Conservation (phyloP, 2,329 filamentous ascomycete genomes). For the Aspergillus oerlinghausenensis region DNA sequence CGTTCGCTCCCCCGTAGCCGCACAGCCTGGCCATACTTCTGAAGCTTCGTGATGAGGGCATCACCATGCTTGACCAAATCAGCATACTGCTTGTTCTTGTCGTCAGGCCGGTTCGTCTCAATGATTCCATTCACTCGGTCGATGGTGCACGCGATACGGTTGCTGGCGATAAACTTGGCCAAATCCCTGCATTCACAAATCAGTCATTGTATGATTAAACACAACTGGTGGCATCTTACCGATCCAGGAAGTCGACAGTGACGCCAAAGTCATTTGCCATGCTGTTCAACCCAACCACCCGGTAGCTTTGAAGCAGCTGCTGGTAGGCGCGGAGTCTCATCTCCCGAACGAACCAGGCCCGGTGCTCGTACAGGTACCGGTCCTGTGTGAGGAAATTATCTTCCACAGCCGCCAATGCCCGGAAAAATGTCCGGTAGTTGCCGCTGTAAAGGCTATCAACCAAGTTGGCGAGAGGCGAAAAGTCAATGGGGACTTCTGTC, state of each 20-base stretch:
- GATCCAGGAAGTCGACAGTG: conserved; percentile 91
- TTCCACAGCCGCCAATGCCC: conserved; percentile 82
- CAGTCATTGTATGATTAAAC: conserved; percentile 6
- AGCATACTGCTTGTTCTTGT: conserved; percentile 99
- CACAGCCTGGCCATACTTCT: conserved; percentile 98
- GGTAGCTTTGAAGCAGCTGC: conserved; percentile 94
- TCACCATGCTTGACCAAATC: conserved; percentile 97
- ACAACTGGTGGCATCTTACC: conserved; percentile 50
- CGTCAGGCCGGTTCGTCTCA: conserved; percentile 94
- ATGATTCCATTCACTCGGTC: conserved; percentile 96
- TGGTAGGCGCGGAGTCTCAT: conserved; percentile 96
- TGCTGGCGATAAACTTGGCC: conserved; percentile 92
- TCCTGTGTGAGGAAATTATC: conserved; percentile 91
- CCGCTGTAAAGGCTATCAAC: conserved; percentile 90
- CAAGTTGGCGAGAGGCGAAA: conserved; percentile 78
- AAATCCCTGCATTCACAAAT: conserved; percentile 62
- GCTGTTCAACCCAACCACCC: conserved; percentile 90
- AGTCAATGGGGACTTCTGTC: conserved; percentile 78
- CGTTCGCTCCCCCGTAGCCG: conserved; percentile 91
- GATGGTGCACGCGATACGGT: conserved; percentile 93
- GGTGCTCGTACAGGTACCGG: conserved; percentile 92
- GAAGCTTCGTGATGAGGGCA: conserved; percentile 95
- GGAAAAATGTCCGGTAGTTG: conserved; percentile 92
- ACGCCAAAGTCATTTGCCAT: conserved; percentile 98
- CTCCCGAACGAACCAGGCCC: conserved; percentile 94